Evolutionary conservation across 139 green algal genomes (phyloP).

Genomic region (Coelastrella sp.): DNA sequence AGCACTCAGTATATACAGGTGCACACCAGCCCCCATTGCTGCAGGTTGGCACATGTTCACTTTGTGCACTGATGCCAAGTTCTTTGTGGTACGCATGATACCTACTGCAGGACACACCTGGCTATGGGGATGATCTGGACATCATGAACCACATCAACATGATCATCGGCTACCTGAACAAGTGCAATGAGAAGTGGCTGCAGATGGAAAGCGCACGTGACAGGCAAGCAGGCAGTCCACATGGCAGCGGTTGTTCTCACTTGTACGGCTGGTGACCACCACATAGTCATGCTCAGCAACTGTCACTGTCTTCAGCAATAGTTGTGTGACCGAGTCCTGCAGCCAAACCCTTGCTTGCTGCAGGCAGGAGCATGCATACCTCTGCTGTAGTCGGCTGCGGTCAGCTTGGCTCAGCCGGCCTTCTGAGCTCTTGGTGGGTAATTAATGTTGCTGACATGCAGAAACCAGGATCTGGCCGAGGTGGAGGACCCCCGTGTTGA

Average conservation of each 20-base stretch:
- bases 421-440: not conserved
- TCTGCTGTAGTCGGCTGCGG: no score
- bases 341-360: no score
- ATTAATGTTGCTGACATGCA: not conserved
- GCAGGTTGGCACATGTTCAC: no score
- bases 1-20: no score
- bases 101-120: conserved; percentile 67
- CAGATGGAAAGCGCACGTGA: conserved; percentile 62
- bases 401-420: not conserved
- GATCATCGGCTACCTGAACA: conserved; percentile 42
- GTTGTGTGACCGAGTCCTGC: no score
- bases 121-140: conserved; percentile 72
- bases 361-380: no score
- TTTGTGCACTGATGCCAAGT: no score
- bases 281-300: not conserved
- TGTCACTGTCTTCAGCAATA: not conserved
- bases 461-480: conserved; percentile 32
- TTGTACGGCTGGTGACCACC: not conserved
- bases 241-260: conserved; percentile 45
- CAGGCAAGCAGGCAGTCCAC: conserved; percentile 26
- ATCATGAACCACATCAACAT: conserved; percentile 70
- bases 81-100: not conserved
- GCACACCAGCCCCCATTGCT: no score
- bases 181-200: conserved; percentile 72
- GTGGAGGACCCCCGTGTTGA: conserved; percentile 82